Percentiles rank a stretch among this genome's conserved stretches.
Conservation (phyloP, 73 alveolate genomes). For the Symbiodinium pilosum region DNA sequence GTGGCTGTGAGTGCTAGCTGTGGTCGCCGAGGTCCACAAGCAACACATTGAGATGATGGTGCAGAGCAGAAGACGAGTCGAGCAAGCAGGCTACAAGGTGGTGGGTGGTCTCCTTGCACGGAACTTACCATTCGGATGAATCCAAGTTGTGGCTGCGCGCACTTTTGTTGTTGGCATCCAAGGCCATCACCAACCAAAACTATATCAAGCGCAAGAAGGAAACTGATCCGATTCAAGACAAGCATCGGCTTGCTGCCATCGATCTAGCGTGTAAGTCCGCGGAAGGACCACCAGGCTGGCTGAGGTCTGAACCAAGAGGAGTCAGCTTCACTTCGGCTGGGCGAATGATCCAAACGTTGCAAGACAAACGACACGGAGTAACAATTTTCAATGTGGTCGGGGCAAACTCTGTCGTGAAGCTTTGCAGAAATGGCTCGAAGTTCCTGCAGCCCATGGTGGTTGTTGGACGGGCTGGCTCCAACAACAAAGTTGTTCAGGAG, state of each 20-base stretch:
- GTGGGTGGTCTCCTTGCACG: neutral
- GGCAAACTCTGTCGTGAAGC: slow-evolving; percentile 25
- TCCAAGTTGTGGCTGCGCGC: neutral
- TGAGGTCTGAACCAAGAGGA: neutral
- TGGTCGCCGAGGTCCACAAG: neutral
- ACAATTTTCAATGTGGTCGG: slow-evolving; percentile 25
- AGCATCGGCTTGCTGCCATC: slow-evolving; percentile 10
- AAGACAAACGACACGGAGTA: neutral
- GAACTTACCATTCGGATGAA: neutral
- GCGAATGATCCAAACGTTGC: neutral
- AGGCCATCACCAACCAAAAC: neutral
- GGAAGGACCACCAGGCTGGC: neutral
- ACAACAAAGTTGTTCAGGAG: slow-evolving; percentile 40
- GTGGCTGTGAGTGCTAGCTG: neutral
- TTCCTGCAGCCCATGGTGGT: slow-evolving; percentile 76
- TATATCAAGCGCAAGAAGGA: slow-evolving; percentile 1
- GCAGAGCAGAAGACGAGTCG: neutral
- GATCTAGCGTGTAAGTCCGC: neutral
- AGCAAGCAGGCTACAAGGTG: slow-evolving; percentile 8
- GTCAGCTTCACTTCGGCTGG: neutral
- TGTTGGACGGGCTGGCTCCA: slow-evolving; percentile 43
- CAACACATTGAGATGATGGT: slow-evolving; percentile 33
- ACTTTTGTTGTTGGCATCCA: neutral
- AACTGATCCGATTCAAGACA: neutral
- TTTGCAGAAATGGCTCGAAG: slow-evolving; percentile 48